phyloP scores from a whole-genome alignment of 2,329 filamentous ascomycete species.

The Alternaria tenuissima region DNA sequence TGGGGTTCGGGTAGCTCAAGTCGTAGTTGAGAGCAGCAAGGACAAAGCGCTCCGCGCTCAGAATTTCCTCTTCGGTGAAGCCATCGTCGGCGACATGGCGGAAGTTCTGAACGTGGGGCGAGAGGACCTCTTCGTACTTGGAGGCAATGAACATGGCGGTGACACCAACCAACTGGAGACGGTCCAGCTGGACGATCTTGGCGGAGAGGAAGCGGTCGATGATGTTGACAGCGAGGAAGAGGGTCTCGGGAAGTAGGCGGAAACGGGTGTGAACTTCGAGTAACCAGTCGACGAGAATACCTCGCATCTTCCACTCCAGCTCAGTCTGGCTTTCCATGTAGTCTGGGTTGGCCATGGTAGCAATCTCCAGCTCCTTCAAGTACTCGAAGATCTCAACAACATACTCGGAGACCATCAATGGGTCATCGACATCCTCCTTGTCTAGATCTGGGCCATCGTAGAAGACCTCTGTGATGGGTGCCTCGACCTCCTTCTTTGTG shows the following conservation, averaged over 20 bases:
- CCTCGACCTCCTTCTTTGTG: constrained; percentile 28
- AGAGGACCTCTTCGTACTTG: constrained; percentile 98
- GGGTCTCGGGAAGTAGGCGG: constrained; percentile 91
- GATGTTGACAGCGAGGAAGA: constrained; percentile 97
- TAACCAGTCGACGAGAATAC: constrained; percentile 96
- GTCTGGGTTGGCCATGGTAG: constrained; percentile 83
- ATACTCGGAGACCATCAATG: constrained; percentile 97
- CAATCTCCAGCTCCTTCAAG: constrained; percentile 82
- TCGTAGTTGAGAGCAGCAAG: constrained; percentile 93
- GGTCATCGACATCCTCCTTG: constrained; percentile 87
- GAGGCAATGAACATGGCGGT: constrained; percentile 99
- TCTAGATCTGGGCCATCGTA: constrained; percentile 70
- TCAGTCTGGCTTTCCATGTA: constrained; percentile 97
- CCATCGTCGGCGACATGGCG: constrained; percentile 96
- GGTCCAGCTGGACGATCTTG: constrained; percentile 95
- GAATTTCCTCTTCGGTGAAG: constrained; percentile 92
- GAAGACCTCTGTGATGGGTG: constrained; percentile 36
- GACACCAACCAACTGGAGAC: constrained; percentile 94
- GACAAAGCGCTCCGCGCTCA: constrained; percentile 96
- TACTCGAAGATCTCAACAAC: constrained; percentile 98
- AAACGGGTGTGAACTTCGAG: constrained; percentile 98
- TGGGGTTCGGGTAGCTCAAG: constrained; percentile 97
- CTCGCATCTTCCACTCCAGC: constrained; percentile 98
- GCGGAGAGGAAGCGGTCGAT: constrained; percentile 96
- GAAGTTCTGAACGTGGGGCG: constrained; percentile 96